Evolutionary conservation across 768 basidiomycete genomes (phyloP), one percentile per base, ranked within the genome.

Genomic region (Hypholoma fasciculare): DNA sequence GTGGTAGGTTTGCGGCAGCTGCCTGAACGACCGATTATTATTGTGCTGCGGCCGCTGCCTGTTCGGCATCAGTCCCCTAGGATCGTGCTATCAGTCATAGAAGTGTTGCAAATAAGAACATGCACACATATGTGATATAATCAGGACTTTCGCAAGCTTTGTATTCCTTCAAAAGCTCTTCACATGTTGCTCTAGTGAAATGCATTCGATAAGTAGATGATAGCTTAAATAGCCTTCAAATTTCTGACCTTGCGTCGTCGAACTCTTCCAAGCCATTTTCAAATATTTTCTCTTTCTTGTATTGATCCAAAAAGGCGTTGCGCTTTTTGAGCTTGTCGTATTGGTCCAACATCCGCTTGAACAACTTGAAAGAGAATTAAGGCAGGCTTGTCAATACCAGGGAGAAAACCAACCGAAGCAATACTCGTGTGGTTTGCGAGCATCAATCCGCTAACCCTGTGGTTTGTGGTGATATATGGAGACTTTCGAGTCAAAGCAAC

Each of bases 371-470:
- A 19, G 54, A 12, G 53, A 52, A 54, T 14, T 55, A 52, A 49
- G 20, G 50, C 44, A 44, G 16, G 38, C 7, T 46, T 52, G 49
- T 34, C 54, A 64, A 48, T 52, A 48, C 11, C 27, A 30, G 9
- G 16, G 49, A 20, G 37, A 42, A 8, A 8, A 81, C 90, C 40
- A 64, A 96, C 92, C 36, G 94, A 95, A 26, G 94, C 94, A 58
- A 99, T 94, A 65, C 94, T 95, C n/a, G 97, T 99, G 71, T 99
- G 97, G 66, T 99, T 99, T 9, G 96, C 97, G 50, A 99, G 83
- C 97, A 99, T 98, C 51, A 99, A 80, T 0, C 96, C 96, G 70
- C 96, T 98, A 56, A 98, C 96, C 12, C 96, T 89, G 72, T 99
- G 95, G 66, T 89, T 91, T 39, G 91, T 87, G 4, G 86, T 80